Evolutionary conservation across 768 basidiomycete genomes (phyloP), one percentile per base, ranked within the genome.

Genomic region (Russula dissimulans): DNA sequence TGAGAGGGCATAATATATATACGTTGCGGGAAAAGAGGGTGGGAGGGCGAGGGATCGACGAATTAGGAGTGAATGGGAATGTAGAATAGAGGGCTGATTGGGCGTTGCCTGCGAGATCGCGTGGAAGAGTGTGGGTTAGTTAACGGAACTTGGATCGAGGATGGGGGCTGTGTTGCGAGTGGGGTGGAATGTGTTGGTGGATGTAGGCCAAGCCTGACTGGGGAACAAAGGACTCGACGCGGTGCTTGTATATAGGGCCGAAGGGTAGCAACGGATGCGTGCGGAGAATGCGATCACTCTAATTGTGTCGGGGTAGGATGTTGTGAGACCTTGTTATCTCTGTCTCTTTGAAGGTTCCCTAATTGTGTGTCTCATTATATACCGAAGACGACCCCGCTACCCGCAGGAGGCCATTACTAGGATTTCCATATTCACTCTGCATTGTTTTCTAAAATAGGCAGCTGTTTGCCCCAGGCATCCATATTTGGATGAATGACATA

Each of bases 1-100:
- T 71, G 69, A 52, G 70, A 71, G 12, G 71, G 66, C 72, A 72
- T 73, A 42, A 43, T 55, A 26, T 38, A 26, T 29, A 8, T 42
- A 14, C 57, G 48, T 39, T 44, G 39, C 22, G 59, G 22, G 10
- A 17, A 32, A n/a, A 8, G 17, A 9, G 12, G 11, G 32, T 38
- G 36, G 7, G 36, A 7, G 31, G 8, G 6, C 5, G 17, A 4
- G n/a, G 31, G 44, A 44, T 18, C 10, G 48, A 43, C 22, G 36
- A 39, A 45, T 26, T 32, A n/a, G 47, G 29, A 56, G 32, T 8
- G 41, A 53, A 34, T 29, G 39, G 15, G 32, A 18, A 31, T 32
- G 38, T 42, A 15, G 31, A 42, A 47, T 52, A 53, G 15, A 47
- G 42, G 22, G 22, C 22, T 26, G 26, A 41, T 44, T 44, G 39